Evolutionary conservation across 2,329 filamentous ascomycete genomes (phyloP), one percentile per base, ranked within the genome.

Genomic region (Fusarium nematophilum): DNA sequence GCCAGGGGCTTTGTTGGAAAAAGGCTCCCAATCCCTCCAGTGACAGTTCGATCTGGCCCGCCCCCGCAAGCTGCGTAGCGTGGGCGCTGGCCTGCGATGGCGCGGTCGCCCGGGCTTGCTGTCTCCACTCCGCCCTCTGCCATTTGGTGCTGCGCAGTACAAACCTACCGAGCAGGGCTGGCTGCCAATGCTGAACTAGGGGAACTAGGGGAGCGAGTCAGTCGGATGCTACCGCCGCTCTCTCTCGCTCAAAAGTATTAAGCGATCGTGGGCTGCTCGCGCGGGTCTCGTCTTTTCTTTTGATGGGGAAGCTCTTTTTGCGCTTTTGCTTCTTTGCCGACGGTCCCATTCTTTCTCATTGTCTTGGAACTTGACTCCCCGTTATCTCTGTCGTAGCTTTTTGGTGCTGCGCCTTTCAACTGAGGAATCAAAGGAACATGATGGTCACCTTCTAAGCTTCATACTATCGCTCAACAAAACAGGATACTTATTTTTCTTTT

Each of bases 1-100:
- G 43, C 49, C 58, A 42, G 42, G 29, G 33, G 42, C 53, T 48
- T 34, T 5, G 14, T 13, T 33, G 8, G 10, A n/a, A 33, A 14
- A 9, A 7, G 31, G 14, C 14, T 9, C 31, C n/a, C n/a, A 34
- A 17, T 14, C 27, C 36, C 45, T 40, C 46, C 49, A 58, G 47
- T 53, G 43, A 55, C 42, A 33, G 40, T 39, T n/a, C 42, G 51
- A 53, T 53, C 64, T 68, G 64, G 66, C 60, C 66, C 66, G 57
- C 66, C 66, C 66, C 66, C 66, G 66, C 67, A 69, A 68, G 64
- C 59, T 67, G 47, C 30, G 49, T 57, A 48, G 58, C 58, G 44
- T 54, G n/a, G n/a, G 52, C 33, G 44, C 45, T 52, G 53, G 37
- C 50, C 38, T 29, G 43, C 43, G 14, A 60, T 62, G 62, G 59